A percentile compares a stretch with the other conserved stretches of the same genome.
Evolutionary conservation across 164 flowering plant species (phyloP).

Genomic region (Euptelea pleiosperma): DNA sequence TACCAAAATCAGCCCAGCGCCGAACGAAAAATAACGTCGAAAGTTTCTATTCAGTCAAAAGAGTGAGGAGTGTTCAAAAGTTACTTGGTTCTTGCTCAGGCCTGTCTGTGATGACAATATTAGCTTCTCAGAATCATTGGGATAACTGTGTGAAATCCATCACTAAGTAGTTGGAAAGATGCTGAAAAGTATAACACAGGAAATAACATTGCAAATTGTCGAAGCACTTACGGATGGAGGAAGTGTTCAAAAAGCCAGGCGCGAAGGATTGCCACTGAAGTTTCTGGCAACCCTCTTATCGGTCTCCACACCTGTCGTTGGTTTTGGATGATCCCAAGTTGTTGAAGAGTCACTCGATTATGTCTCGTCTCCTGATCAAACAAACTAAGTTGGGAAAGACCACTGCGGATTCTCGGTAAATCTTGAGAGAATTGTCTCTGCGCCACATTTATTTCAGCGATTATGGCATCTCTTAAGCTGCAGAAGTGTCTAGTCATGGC

Average conservation of each 20-base stretch:
- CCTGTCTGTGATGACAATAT: constrained; percentile 88
- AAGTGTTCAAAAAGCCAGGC: constrained; percentile 95
- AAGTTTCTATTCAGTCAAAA: neutral
- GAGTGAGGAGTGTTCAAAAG: neutral
- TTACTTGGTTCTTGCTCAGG: constrained; percentile 78
- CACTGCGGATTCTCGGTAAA: constrained; percentile 39
- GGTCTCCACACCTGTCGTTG: constrained; percentile 73
- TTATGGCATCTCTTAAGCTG: constrained; percentile 62
- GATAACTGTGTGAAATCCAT: constrained; percentile 50
- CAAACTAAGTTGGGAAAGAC: constrained; percentile 55
- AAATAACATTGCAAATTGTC: neutral
- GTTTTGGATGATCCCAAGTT: constrained; percentile 52
- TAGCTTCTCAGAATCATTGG: constrained; percentile 79
- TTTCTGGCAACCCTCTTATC: constrained; percentile 82
- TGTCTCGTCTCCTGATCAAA: constrained; percentile 48
- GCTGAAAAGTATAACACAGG: neutral
- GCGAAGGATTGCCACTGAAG: constrained; percentile 74
- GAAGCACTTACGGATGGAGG: constrained; percentile 73
- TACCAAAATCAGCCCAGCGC: neutral
- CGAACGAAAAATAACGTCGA: neutral
- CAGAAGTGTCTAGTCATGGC: constrained; percentile 84
- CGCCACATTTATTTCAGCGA: constrained; percentile 42
- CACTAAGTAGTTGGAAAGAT: neutral
- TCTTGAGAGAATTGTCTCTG: constrained; percentile 38
- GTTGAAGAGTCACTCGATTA: constrained; percentile 48